Conservation (phyloP, 2,329 filamentous ascomycete species). For the Alternaria ventricosa region DNA sequence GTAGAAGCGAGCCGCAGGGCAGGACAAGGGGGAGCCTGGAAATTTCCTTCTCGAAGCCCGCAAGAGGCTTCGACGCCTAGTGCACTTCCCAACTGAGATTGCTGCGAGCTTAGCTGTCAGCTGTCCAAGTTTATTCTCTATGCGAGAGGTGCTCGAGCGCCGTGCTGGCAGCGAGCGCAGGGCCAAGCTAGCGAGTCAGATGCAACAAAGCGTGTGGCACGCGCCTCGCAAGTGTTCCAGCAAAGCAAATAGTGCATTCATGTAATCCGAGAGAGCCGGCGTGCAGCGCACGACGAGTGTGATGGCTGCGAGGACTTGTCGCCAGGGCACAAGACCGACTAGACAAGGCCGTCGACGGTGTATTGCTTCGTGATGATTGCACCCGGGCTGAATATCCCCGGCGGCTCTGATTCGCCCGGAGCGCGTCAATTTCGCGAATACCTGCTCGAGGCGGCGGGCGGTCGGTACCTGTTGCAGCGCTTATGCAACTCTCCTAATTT, state of each 20-base stretch:
- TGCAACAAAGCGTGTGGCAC: slow-evolving; percentile 15
- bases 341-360: neutral
- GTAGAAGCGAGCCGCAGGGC: slow-evolving; percentile 12
- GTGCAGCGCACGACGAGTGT: neutral
- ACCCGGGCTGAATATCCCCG: neutral
- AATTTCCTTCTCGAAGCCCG: slow-evolving; percentile 6
- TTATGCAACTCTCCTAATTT: slow-evolving; percentile 19
- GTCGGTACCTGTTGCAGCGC: slow-evolving; percentile 6
- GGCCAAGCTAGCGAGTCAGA: slow-evolving; percentile 28
- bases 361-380: neutral
- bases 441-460: neutral
- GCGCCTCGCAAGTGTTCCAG: slow-evolving; percentile 14
- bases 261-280: neutral
- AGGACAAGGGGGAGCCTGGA: slow-evolving; percentile 8
- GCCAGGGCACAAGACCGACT: neutral
- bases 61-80: slow-evolving; percentile 9
- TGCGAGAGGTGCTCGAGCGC: slow-evolving; percentile 5
- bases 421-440: slow-evolving; percentile 17
- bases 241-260: slow-evolving; percentile 14
- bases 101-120: neutral
- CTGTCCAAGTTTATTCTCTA: neutral
- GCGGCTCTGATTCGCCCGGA: slow-evolving; percentile 10
- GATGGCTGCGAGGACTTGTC: neutral
- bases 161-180: slow-evolving; percentile 2
- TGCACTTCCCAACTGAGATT: slow-evolving; percentile 9